Evolutionary conservation across 495 filamentous ascomycete species (phyloP).

Genomic region (Tuber indicum): DNA sequence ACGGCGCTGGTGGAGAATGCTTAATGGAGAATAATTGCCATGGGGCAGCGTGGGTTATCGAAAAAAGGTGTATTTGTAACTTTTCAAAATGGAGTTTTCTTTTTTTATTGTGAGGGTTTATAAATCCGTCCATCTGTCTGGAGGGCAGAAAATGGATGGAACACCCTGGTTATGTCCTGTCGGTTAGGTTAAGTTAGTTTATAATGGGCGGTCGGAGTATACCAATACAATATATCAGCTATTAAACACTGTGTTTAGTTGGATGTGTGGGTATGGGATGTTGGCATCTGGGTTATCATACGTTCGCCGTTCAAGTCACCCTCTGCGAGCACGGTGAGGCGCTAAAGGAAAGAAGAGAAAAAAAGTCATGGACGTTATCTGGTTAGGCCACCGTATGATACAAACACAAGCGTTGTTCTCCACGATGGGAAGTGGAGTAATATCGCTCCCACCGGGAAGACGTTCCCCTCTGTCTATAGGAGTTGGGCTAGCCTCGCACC

Average conservation of each 20-base stretch:
- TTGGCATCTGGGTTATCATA: neutral
- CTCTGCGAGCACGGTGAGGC: neutral
- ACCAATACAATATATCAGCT: neutral
- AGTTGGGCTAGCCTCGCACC: too few relatives aligned
- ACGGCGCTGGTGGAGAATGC: neutral
- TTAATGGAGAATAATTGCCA: neutral
- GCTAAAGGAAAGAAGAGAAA: neutral
- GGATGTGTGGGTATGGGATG: neutral
- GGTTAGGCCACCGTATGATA: neutral
- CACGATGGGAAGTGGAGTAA: neutral
- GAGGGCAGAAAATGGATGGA: neutral
- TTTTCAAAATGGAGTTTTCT: neutral
- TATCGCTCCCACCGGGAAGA: too few relatives aligned
- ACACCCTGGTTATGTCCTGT: neutral
- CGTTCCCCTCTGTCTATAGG: too few relatives aligned
- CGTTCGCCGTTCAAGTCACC: neutral
- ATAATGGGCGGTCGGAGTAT: neutral
- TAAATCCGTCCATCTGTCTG: neutral
- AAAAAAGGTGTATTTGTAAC: neutral
- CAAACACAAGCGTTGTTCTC: neutral
- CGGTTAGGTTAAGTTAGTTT: neutral
- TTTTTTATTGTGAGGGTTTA: neutral
- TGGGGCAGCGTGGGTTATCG: neutral
- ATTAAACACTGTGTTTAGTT: neutral
- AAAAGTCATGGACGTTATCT: fast-evolving